These are phyloP conservation scores for Phytophthora syringae DNA, from an alignment of 352 stramenopile species.

Conservation along the genomic window DNA sequence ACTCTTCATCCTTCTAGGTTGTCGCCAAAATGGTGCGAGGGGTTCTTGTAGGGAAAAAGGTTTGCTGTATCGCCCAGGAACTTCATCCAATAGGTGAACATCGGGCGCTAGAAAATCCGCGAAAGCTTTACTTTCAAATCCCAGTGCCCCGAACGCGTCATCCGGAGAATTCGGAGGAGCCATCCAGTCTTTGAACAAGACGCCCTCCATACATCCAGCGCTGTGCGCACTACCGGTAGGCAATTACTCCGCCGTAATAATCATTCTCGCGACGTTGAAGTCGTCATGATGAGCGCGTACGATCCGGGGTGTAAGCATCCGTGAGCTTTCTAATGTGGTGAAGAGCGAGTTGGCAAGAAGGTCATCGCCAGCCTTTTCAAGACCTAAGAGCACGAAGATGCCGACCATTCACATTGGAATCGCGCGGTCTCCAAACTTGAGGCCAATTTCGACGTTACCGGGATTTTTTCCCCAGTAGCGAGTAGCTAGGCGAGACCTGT, in stretches of 20 bases:
- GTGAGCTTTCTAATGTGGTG: not conserved
- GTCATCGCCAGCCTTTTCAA: no score
- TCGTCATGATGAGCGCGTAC: not conserved
- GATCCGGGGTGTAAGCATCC: not conserved
- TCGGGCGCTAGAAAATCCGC: not conserved
- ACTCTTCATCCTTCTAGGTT: not conserved
- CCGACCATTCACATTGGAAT: not conserved
- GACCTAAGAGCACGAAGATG: conserved; percentile 9
- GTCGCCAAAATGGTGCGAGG: not conserved
- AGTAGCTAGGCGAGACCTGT: not conserved
- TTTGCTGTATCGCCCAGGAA: conserved; percentile 13
- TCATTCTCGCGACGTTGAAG: no score
- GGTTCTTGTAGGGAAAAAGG: not conserved
- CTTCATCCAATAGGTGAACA: conserved; percentile 9
- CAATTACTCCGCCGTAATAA: not conserved
- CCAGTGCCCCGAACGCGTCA: not conserved
- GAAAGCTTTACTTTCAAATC: not conserved
- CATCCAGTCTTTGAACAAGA: not conserved
- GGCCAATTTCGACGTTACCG: not conserved
- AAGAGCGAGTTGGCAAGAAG: conserved; percentile 10
- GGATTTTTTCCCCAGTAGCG: not conserved
- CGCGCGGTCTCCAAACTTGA: not conserved
- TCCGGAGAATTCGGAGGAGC: not conserved
- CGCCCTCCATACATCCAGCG: not conserved
- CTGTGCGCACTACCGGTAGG: not conserved